phyloP scores from a whole-genome alignment of 177 flowering plant genomes.

The Vitis hybrid region DNA sequence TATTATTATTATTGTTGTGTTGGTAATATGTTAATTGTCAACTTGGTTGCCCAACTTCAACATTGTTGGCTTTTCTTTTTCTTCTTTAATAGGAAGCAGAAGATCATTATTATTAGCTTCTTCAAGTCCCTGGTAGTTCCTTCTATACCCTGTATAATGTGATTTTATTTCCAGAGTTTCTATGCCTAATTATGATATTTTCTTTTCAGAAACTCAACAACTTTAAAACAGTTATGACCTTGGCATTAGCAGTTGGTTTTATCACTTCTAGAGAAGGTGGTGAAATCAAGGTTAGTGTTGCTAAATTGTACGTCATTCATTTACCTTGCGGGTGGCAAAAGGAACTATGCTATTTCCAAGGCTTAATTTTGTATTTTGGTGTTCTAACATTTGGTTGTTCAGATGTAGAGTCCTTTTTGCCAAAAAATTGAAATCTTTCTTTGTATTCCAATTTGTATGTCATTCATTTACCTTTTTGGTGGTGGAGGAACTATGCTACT shows the following conservation, averaged over 20 bases:
- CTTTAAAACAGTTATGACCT: slow-evolving; percentile 47
- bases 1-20: no score
- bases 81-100: no score
- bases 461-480: neutral
- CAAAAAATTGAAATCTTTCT: no score
- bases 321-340: neutral
- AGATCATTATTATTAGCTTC: neutral
- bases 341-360: neutral
- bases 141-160: neutral
- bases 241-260: slow-evolving; percentile 41
- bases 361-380: neutral
- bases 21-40: no score
- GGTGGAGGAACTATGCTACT: neutral
- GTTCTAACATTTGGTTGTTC: neutral
- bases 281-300: slow-evolving; percentile 40
- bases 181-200: slow-evolving; percentile 1
- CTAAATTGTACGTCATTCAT: neutral
- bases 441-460: neutral
- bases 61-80: neutral
- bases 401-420: no score
- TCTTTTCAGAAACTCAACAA: slow-evolving; percentile 48
- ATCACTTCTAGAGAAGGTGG: slow-evolving; percentile 29
- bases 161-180: neutral
- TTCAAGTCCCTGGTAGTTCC: neutral
- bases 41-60: neutral